Evolutionary conservation across 306 rosid genomes (phyloP), one percentile per base, ranked within the genome.

Genomic region (Lathyrus aphaca): DNA sequence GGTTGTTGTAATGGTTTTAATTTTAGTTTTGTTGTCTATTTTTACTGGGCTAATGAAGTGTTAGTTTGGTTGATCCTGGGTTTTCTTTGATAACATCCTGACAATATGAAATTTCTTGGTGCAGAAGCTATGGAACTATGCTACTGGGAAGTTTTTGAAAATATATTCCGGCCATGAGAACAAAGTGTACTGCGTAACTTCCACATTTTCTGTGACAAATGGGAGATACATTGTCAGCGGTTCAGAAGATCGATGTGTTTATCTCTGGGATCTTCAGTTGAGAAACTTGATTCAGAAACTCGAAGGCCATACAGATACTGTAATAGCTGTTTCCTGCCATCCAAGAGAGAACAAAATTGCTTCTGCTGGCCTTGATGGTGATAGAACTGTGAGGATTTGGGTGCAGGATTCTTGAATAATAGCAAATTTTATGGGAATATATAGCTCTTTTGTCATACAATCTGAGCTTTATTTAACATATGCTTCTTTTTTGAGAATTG

Each of bases 51-150:
- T 21, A 2, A 30, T n/a, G 38, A n/a, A 5, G 16, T 27, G 8
- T 65, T 40, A 29, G 70, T 62, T 65, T 18, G 35, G 48, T 59
- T 39, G 40, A 60, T 27, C 64, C 58, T 15, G 27, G 56, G 37
- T 49, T 46, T 66, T 39, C 16, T 69, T 63, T 57, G 54, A 63
- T 17, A 40, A 30, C 57, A 45, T 10, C 74, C 53, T 57, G 21
- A 43, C 43, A 58, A 57, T 38, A 45, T 40, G 18, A 45, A 25
- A 37, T 68, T 71, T 74, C 23, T 78, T 75, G 67, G 48, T 81
- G 91, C 88, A 94, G 97, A 90, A 82, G 89, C 86, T 90, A 68
- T 94, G 92, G 90, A 90, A 94, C 84, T 87, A 88, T 82, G 69
- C 88, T 0, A 11, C 86, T 3, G 95, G 92, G 68, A 90, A 77